phyloP scores from a whole-genome alignment of 2,329 filamentous ascomycete species.

The Didymella glomerata region DNA sequence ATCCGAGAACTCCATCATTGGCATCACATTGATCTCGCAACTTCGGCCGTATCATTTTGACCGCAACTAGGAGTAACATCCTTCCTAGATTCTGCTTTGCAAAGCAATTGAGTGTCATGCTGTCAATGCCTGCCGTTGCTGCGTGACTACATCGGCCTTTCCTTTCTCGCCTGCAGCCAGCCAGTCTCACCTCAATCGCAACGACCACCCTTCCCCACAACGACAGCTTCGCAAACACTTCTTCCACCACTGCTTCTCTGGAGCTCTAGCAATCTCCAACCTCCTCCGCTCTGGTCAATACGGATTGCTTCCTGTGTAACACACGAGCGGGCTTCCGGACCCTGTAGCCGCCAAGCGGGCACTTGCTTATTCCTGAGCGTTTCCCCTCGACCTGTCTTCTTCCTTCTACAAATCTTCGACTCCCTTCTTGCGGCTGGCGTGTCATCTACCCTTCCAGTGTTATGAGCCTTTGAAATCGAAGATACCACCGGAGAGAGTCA shows the following conservation, averaged over 20 bases:
- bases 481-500: neutral
- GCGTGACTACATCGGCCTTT: slow-evolving; percentile 6
- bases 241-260: neutral
- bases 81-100: neutral
- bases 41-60: slow-evolving; percentile 6
- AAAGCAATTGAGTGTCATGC: slow-evolving; percentile 1
- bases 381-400: slow-evolving; percentile 1
- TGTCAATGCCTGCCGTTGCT: neutral
- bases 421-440: neutral
- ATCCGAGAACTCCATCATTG: neutral
- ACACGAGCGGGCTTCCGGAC: neutral
- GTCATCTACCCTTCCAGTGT: too few species aligned
- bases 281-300: neutral
- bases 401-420: neutral
- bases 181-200: slow-evolving; percentile 4
- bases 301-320: slow-evolving; percentile 7
- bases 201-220: neutral
- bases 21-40: neutral
- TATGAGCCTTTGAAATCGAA: neutral
- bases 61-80: neutral
- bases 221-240: neutral
- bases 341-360: neutral
- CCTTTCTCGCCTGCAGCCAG: slow-evolving; percentile 1
- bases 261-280: neutral
- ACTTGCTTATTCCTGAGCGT: slow-evolving; percentile 19